phyloP scores from a whole-genome alignment of 169 alveolate genomes.

The Plasmodium relictum region DNA sequence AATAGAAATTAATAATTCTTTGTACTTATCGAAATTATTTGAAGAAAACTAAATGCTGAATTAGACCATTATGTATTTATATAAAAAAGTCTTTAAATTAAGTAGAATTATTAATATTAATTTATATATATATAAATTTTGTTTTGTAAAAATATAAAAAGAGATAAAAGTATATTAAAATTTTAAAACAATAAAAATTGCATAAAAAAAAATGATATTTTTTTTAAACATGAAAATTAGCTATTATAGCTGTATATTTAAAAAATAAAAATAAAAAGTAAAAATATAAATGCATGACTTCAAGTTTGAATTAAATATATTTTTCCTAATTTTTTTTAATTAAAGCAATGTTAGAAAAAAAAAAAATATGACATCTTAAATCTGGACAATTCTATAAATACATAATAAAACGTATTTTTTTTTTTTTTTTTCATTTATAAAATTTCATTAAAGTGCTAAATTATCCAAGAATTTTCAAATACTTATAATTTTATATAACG shows the following conservation, averaged over 20 bases:
- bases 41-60: too few species aligned
- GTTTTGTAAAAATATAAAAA: neutral
- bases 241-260: conserved; percentile 11
- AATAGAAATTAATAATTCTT: too few species aligned
- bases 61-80: too few species aligned
- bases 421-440: too few species aligned
- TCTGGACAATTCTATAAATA: neutral
- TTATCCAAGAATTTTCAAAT: neutral
- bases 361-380: neutral
- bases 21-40: too few species aligned
- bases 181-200: conserved; percentile 26
- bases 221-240: neutral
- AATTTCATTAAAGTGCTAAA: too few species aligned
- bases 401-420: neutral
- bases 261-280: conserved; percentile 6
- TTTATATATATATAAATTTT: too few species aligned
- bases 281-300: neutral
- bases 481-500: neutral
- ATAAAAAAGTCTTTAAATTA: too few species aligned
- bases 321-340: conserved; percentile 16
- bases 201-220: neutral
- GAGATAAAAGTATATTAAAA: neutral
- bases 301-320: neutral
- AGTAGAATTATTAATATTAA: too few species aligned
- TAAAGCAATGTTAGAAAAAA: conserved; percentile 13